A percentile compares a stretch with the other conserved stretches of the same genome.
Conservation (phyloP, 106 monocot genomes). For the Iris macrosiphon region DNA sequence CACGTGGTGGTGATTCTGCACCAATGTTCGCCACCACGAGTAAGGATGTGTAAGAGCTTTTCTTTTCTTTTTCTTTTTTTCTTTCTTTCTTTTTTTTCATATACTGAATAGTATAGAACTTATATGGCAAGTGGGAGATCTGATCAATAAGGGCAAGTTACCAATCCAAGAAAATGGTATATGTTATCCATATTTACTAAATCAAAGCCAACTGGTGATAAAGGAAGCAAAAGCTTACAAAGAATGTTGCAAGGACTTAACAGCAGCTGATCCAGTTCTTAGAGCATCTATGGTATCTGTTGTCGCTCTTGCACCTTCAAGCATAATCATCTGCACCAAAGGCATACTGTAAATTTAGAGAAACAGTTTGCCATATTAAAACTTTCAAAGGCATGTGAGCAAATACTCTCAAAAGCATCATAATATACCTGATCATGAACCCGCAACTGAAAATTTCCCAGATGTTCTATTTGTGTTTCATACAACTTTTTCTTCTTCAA, state of each 20-base stretch:
- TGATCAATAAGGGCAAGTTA: no score
- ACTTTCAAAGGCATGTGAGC: background rate
- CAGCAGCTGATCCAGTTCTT: conserved; percentile 36
- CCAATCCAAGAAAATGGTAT: no score
- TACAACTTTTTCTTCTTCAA: conserved; percentile 53
- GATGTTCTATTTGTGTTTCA: conserved; percentile 44
- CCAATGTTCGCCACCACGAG: no score
- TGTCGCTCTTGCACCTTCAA: conserved; percentile 52
- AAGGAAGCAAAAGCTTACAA: conserved; percentile 26
- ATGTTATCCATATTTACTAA: no score
- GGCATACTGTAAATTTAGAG: background rate
- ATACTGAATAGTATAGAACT: no score
- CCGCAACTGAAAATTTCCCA: conserved; percentile 41
- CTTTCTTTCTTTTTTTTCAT: no score
- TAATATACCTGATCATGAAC: conserved; percentile 50
- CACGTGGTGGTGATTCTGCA: no score
- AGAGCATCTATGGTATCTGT: conserved; percentile 55
- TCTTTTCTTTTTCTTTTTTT: no score
- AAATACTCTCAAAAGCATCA: background rate
- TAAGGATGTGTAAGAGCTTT: no score
- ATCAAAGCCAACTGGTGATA: background rate
- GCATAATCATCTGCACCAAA: conserved; percentile 33
- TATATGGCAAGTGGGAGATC: no score
- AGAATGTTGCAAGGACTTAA: conserved; percentile 42
- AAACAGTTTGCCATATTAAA: background rate